phyloP scores from a whole-genome alignment of 1,284 basidiomycete species.

The Ceratobasidium sp. region DNA sequence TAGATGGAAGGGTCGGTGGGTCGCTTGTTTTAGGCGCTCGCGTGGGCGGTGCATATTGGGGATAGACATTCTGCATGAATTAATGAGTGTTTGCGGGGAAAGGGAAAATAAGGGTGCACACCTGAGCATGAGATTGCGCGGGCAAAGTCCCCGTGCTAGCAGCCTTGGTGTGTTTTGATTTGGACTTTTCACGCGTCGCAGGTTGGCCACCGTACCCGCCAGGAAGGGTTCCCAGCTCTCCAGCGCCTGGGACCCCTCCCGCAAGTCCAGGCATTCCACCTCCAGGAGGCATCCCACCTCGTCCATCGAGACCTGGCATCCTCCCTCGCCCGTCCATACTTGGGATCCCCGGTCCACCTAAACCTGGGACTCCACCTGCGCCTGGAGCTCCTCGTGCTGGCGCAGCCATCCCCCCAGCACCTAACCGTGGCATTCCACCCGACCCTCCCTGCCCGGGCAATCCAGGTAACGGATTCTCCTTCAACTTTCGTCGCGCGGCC shows the following conservation, averaged over 20 bases:
- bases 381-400: neutral
- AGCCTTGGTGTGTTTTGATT: slow-evolving; percentile 33
- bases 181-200: slow-evolving; percentile 31
- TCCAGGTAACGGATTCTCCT: slow-evolving; percentile 28
- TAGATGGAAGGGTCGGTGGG: slow-evolving; percentile 13
- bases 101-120: neutral
- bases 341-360: neutral
- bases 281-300: neutral
- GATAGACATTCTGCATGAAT: neutral
- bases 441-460: slow-evolving; percentile 6
- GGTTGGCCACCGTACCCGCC: slow-evolving; percentile 26
- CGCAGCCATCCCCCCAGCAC: neutral
- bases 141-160: slow-evolving; percentile 34
- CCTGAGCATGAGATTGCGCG: slow-evolving; percentile 10
- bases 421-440: slow-evolving; percentile 4
- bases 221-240: neutral
- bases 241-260: neutral
- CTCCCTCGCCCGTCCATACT: neutral
- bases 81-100: neutral
- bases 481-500: slow-evolving; percentile 13
- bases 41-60: neutral
- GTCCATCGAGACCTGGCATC: neutral
- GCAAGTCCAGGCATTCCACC: neutral
- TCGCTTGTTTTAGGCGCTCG: slow-evolving; percentile 15
- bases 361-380: neutral